Evolutionary conservation across 2,329 filamentous ascomycete species (phyloP).

Genomic region (Fusarium clavum): DNA sequence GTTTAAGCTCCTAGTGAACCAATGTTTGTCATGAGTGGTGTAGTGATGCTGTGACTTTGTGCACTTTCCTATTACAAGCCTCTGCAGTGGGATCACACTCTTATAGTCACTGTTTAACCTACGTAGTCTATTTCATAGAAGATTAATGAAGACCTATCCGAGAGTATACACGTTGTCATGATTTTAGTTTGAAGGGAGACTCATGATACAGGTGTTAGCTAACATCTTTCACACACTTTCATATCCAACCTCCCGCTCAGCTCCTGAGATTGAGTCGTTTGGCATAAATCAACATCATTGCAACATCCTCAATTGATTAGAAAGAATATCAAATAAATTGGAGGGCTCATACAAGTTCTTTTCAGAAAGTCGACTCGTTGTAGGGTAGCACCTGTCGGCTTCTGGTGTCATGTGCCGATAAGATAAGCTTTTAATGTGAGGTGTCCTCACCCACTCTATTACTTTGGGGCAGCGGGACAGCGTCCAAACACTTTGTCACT

Average conservation of each 20-base stretch:
- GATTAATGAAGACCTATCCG: background rate
- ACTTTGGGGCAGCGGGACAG: constrained; percentile 1
- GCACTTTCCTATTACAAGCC: background rate
- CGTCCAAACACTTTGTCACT: constrained; percentile 11
- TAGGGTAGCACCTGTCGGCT: constrained; percentile 33
- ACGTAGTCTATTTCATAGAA: background rate
- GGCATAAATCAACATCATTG: background rate
- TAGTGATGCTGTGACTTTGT: background rate
- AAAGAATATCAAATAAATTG: background rate
- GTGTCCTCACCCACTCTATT: constrained; percentile 48
- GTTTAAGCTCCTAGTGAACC: background rate
- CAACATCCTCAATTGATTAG: background rate
- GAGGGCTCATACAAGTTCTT: background rate
- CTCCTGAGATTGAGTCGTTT: background rate
- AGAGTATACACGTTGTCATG: background rate
- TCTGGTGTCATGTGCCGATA: constrained; percentile 53
- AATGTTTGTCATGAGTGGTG: background rate
- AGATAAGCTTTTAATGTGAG: constrained; percentile 52
- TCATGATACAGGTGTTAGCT: background rate
- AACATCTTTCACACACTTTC: background rate
- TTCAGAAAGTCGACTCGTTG: background rate
- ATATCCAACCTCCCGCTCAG: background rate
- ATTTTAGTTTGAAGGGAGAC: background rate
- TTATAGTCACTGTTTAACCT: background rate
- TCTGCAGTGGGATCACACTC: background rate